Evolutionary conservation across 345 rosid genomes (phyloP).

Genomic region (Populus nigra): DNA sequence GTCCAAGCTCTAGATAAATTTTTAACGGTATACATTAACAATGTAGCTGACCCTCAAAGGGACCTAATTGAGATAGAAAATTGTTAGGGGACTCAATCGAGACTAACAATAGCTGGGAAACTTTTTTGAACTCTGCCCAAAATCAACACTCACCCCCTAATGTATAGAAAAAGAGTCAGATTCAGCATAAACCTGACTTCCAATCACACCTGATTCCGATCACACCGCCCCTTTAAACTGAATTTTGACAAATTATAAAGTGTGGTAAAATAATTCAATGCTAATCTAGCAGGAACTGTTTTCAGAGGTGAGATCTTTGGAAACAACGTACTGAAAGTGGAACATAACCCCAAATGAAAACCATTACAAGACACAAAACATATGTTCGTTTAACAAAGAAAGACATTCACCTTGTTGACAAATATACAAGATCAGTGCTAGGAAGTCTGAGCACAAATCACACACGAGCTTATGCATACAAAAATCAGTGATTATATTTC

Average conservation of each 20-base stretch:
- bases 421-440: no score
- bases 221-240: background rate
- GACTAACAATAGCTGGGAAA: background rate
- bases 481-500: no score
- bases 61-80: background rate
- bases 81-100: background rate
- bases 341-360: background rate
- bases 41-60: background rate
- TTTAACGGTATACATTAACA: background rate
- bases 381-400: background rate
- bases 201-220: background rate
- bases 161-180: no score
- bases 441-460: background rate
- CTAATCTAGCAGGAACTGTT: background rate
- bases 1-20: background rate
- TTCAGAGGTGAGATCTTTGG: background rate
- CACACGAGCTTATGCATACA: background rate
- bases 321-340: background rate
- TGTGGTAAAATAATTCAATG: background rate
- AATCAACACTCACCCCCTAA: background rate
- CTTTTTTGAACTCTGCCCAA: background rate
- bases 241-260: background rate
- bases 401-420: background rate
- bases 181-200: background rate
- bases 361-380: background rate